A percentile compares a stretch with the other conserved stretches of the same genome.
These are phyloP conservation scores for Candida sonorensis DNA, from an alignment of 805 yeast species.

Conservation along the genomic window DNA sequence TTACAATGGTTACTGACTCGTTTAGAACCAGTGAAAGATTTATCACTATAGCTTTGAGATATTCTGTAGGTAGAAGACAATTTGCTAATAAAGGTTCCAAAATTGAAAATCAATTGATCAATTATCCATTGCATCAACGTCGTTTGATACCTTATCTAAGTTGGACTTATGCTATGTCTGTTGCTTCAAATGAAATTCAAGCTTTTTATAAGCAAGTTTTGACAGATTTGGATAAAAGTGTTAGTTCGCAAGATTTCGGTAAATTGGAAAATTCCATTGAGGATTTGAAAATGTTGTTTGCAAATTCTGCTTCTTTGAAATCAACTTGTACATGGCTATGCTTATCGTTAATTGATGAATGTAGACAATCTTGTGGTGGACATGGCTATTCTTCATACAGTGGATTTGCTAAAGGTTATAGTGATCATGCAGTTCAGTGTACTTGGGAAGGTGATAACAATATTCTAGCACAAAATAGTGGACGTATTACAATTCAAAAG, in stretches of 20 bases:
- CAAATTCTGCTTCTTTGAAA: slow-evolving; percentile 80
- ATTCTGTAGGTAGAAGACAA: slow-evolving; percentile 86
- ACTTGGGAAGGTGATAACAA: slow-evolving; percentile 99
- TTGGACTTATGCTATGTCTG: slow-evolving; percentile 66
- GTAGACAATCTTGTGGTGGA: slow-evolving; percentile 93
- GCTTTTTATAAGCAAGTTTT: slow-evolving; percentile 43
- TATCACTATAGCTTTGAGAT: slow-evolving; percentile 78
- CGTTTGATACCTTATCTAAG: slow-evolving; percentile 83
- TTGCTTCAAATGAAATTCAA: slow-evolving; percentile 60
- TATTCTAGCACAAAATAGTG: slow-evolving; percentile 76
- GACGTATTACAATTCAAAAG: slow-evolving; percentile 63
- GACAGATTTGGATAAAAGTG: slow-evolving; percentile 47
- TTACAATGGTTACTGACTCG: slow-evolving; percentile 81
- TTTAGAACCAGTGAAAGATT: slow-evolving; percentile 75
- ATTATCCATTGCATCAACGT: slow-evolving; percentile 85
- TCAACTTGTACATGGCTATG: slow-evolving; percentile 87
- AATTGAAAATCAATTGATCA: slow-evolving; percentile 64
- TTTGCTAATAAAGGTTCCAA: slow-evolving; percentile 44
- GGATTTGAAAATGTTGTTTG: slow-evolving; percentile 70
- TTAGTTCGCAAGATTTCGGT: slow-evolving; percentile 39
- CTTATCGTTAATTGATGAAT: slow-evolving; percentile 74
- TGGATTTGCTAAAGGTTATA: slow-evolving; percentile 82
- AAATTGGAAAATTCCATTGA: slow-evolving; percentile 41
- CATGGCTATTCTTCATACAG: slow-evolving; percentile 93
- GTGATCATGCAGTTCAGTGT: slow-evolving; percentile 96